Evolutionary conservation across 23 red algal species (phyloP).

Genomic region (Gracilaria domingensis): DNA sequence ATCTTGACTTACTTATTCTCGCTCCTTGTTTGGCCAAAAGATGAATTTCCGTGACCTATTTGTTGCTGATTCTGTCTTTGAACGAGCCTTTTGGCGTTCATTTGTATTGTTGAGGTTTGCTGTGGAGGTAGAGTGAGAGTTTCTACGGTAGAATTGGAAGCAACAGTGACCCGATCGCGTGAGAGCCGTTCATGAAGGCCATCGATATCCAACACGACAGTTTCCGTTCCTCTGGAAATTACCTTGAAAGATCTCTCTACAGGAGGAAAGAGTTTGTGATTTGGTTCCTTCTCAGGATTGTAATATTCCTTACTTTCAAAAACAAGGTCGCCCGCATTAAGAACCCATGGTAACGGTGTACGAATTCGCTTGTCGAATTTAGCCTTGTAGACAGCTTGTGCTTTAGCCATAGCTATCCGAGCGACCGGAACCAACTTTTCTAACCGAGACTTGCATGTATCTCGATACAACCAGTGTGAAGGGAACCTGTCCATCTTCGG

Average conservation of each 20-base stretch:
- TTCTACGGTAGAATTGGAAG: no score
- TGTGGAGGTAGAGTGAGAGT: no score
- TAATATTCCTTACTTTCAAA: conserved; percentile 20
- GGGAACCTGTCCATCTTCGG: background rate
- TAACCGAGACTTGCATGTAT: background rate
- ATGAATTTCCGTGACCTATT: no score
- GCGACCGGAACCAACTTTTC: background rate
- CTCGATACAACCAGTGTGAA: background rate
- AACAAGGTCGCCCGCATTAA: background rate
- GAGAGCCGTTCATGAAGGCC: conserved; percentile 10
- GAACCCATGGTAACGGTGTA: no score
- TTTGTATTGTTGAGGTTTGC: no score
- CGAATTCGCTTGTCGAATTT: no score
- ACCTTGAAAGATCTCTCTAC: background rate
- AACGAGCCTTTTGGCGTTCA: no score
- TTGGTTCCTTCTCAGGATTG: background rate
- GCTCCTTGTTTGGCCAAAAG: no score
- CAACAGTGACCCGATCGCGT: background rate
- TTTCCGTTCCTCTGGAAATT: background rate
- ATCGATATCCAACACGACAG: conserved; percentile 6
- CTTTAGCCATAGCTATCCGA: background rate
- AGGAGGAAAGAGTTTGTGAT: background rate
- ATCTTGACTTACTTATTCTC: no score
- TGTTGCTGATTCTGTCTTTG: no score
- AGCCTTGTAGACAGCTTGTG: background rate